These are phyloP conservation scores for Boletus subcaerulescens DNA, from an alignment of 768 basidiomycete genomes.

Conservation along the genomic window DNA sequence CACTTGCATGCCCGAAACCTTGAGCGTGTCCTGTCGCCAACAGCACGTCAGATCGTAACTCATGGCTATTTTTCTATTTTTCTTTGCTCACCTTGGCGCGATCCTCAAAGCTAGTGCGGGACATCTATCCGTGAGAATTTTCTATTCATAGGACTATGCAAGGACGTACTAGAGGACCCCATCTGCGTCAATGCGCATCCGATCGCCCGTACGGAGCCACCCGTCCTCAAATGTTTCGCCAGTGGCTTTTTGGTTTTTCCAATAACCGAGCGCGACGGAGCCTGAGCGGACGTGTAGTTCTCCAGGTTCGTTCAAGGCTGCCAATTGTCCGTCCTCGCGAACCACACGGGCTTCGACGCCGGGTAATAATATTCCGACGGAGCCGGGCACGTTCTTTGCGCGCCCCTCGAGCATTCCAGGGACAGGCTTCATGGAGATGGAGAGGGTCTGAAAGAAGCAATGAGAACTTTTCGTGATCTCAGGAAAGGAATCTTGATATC, in stretches of 20 bases:
- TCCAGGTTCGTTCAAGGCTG: conserved; percentile 54
- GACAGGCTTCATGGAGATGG: conserved; percentile 41
- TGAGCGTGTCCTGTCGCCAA: conserved; percentile 64
- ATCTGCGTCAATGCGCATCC: conserved; percentile 56
- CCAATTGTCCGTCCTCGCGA: conserved; percentile 56
- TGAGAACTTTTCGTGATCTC: not conserved
- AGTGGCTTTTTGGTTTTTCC: conserved; percentile 66
- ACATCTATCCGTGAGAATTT: not conserved
- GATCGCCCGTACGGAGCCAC: conserved; percentile 77
- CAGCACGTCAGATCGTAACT: not conserved
- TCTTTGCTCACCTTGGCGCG: conserved; percentile 58
- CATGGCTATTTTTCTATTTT: not conserved
- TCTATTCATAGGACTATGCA: not conserved
- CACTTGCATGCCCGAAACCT: conserved; percentile 77
- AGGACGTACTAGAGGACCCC: conserved; percentile 62
- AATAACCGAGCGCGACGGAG: conserved; percentile 66
- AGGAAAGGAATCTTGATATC: not conserved
- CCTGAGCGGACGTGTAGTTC: conserved; percentile 59
- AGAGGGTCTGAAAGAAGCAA: conserved; percentile 47
- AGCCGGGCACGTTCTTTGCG: conserved; percentile 38
- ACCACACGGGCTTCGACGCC: conserved; percentile 64
- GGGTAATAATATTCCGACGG: conserved; percentile 58
- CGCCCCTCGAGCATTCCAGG: conserved; percentile 47
- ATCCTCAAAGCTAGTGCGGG: conserved; percentile 58
- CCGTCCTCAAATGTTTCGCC: conserved; percentile 62